A percentile compares a stretch with the other conserved stretches of the same genome.
Evolutionary conservation across 208 protist species (phyloP).

Genomic region (Leishmania martiniquensis): DNA sequence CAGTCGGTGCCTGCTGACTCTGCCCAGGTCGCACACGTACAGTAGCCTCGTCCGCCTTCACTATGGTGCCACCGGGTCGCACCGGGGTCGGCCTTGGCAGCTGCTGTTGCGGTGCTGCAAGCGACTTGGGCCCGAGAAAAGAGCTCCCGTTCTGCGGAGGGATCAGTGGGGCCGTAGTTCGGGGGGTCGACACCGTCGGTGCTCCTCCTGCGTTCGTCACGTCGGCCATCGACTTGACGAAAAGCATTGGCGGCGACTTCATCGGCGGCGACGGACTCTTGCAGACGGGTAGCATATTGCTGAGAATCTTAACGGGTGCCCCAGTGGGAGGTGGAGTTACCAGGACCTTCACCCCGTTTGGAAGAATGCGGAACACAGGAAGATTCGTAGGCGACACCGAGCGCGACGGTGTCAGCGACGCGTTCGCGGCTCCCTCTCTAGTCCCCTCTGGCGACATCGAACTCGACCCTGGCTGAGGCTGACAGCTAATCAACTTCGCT

Average conservation of each 20-base stretch:
- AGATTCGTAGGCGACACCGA: conserved; percentile 35
- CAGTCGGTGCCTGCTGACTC: conserved; percentile 7
- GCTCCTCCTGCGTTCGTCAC: neutral
- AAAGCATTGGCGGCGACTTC: conserved; percentile 25
- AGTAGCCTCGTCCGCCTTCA: neutral
- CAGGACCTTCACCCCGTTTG: conserved; percentile 65
- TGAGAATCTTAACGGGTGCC: conserved; percentile 14
- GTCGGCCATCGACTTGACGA: conserved; percentile 32
- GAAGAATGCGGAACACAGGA: conserved; percentile 24
- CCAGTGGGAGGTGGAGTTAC: conserved; percentile 45
- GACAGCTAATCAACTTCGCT: conserved; percentile 46
- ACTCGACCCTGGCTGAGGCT: conserved; percentile 47
- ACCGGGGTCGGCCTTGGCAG: conserved; percentile 1
- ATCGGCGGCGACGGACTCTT: conserved; percentile 19
- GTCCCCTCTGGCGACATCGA: conserved; percentile 20
- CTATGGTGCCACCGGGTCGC: conserved; percentile 2
- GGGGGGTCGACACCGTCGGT: conserved; percentile 2
- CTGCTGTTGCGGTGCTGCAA: conserved; percentile 7
- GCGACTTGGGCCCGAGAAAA: conserved; percentile 15
- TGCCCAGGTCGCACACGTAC: neutral
- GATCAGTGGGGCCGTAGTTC: conserved; percentile 23
- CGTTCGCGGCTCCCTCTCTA: conserved; percentile 7
- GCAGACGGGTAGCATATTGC: conserved; percentile 17
- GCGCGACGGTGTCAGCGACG: conserved; percentile 19
- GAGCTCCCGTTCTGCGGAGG: conserved; percentile 25